Base-by-base conservation (phyloP, 2,329 filamentous ascomycete genomes). In the Didymella exigua region DNA sequence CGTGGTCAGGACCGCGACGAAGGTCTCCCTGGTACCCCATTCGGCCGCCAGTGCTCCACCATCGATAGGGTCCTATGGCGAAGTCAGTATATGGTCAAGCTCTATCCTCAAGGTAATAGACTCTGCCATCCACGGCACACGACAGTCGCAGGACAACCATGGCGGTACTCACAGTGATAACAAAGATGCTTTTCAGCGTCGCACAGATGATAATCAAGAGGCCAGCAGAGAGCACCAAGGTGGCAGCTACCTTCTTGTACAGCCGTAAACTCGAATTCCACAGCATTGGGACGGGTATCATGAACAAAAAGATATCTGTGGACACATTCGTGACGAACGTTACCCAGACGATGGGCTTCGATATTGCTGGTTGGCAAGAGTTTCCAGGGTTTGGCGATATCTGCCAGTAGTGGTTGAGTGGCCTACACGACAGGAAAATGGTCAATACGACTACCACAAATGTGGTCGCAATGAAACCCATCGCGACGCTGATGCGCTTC, bases 281-380 rank as follows among this genome's bases (percentile, higher is more conserved):
- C 1, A 87, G 53, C 69, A 85, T 82, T 1, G 83, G 83, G 5
- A 84, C 74, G 0, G 84, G 83, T 40, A 86, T 85, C 21, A 79
- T 78, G 42, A 86, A 79, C 7, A 87, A 74, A 56, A 85, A 86
- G 0, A 84, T 45, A 57, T 87, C 84, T 4, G 84, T 87, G 1
- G 73, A 62, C 2, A 86, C 78, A 58, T 85, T 86, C 55, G 80
- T 24, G 14, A 72, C 5, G 77, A 72, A 29, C 81, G 48, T 46
- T 8, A 33, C 57, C 62, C 55, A 56, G 43, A 49, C 24, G 19
- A 48, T 41, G 38, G n/a, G 55, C 54, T 47, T 55, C 30, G 58
- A 52, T 30, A 57, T 58, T 19, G 49, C 56, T 16, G 55, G 41
- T 13, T 52, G 47, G 36, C 63, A 66, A 9, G 23, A 2, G 14